phyloP scores from a whole-genome alignment of 805 yeast genomes.

The Candida maris region DNA sequence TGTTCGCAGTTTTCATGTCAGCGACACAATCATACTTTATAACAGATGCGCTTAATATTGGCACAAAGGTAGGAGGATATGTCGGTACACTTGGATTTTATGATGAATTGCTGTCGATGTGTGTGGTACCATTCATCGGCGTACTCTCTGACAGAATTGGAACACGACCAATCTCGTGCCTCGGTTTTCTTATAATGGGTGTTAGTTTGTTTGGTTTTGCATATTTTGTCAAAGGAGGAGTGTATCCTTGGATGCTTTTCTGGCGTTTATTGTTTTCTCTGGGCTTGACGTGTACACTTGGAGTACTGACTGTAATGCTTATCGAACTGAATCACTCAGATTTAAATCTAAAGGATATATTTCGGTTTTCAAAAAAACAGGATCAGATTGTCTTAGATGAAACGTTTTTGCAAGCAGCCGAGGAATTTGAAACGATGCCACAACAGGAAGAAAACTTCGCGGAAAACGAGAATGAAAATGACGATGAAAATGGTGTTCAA shows the following conservation, averaged over 20 bases:
- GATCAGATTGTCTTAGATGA: constrained; percentile 1
- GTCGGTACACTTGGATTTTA: constrained; percentile 50
- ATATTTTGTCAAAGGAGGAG: constrained; percentile 32
- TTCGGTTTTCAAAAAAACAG: constrained; percentile 9
- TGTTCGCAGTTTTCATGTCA: constrained; percentile 29
- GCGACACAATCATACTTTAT: constrained; percentile 32
- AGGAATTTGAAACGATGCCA: constrained; percentile 6
- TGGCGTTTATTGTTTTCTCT: constrained; percentile 55
- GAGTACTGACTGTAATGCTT: constrained; percentile 46
- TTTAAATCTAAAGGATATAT: constrained; percentile 30
- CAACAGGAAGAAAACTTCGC: constrained; percentile 4
- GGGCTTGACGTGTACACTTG: constrained; percentile 50
- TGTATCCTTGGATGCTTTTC: constrained; percentile 49
- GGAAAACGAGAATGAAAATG: constrained; percentile 12
- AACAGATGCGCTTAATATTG: constrained; percentile 30
- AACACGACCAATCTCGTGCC: constrained; percentile 47
- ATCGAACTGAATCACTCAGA: constrained; percentile 45
- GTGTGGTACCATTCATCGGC: constrained; percentile 59
- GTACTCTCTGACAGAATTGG: constrained; percentile 61
- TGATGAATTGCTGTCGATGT: constrained; percentile 56
- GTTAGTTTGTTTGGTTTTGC: constrained; percentile 49
- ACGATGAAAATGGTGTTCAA: constrained; percentile 5
- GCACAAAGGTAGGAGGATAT: constrained; percentile 37
- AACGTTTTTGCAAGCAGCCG: constrained; percentile 17
- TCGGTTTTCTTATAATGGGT: constrained; percentile 48